These are phyloP conservation scores for Leccinum sublutescens DNA, from an alignment of 768 basidiomycete genomes.

Conservation along the genomic window DNA sequence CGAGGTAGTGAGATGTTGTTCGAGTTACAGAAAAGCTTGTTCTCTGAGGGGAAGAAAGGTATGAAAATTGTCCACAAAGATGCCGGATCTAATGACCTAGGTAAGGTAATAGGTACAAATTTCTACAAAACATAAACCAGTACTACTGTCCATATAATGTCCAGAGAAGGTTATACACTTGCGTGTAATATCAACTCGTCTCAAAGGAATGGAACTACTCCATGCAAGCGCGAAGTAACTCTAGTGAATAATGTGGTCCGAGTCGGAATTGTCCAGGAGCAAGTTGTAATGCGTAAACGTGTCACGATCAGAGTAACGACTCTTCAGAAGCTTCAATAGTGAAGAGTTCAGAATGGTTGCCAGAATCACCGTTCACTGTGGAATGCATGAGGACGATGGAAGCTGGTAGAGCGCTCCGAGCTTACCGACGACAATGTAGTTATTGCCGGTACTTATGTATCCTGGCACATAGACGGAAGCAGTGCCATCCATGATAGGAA, in stretches of 20 bases:
- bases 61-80: not conserved
- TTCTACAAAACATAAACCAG: constrained; percentile 3
- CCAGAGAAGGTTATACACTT: constrained; percentile 3
- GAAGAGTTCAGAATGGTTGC: constrained; percentile 58
- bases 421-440: constrained; percentile 67
- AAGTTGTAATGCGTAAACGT: not conserved
- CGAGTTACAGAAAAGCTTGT: not conserved
- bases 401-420: constrained; percentile 10
- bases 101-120: not conserved
- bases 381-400: not conserved
- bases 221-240: constrained; percentile 1
- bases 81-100: not conserved
- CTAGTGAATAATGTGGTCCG: not conserved
- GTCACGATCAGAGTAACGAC: not conserved
- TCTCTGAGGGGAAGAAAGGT: not conserved
- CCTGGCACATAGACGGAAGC: constrained; percentile 47
- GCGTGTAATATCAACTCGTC: constrained; percentile 1
- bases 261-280: not conserved
- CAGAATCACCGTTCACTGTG: constrained; percentile 67
- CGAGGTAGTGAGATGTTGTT: not conserved
- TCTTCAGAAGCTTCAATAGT: constrained; percentile 38
- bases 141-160: constrained; percentile 18
- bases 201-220: constrained; percentile 5
- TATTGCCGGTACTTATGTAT: constrained; percentile 35
- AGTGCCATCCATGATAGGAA: constrained; percentile 52